phyloP scores from a whole-genome alignment of 192 early-diverging fungal genomes.

The Coemansia sp. region DNA sequence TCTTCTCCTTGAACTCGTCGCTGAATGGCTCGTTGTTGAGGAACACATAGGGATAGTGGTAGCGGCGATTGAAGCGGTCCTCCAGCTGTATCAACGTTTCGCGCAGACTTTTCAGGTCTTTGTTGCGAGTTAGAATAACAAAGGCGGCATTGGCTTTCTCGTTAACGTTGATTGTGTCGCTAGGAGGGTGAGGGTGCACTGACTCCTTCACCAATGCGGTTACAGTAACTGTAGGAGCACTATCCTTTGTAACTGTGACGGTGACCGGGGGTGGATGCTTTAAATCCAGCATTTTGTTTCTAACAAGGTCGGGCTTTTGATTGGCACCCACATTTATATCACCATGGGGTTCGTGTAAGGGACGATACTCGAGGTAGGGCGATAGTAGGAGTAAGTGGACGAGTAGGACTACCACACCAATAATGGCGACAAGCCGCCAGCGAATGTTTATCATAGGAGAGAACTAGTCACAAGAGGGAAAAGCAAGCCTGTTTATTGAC shows the following conservation, averaged over 20 bases:
- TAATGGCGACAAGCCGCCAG: slow-evolving; percentile 44
- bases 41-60: slow-evolving; percentile 81
- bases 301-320: background rate
- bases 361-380: slow-evolving; percentile 29
- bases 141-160: slow-evolving; percentile 56
- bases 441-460: slow-evolving; percentile 41
- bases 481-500: background rate
- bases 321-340: slow-evolving; percentile 6
- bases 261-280: slow-evolving; percentile 36
- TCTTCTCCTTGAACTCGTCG: slow-evolving; percentile 63
- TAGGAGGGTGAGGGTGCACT: background rate
- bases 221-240: slow-evolving; percentile 15
- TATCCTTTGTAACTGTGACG: slow-evolving; percentile 24
- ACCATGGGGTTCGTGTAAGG: background rate
- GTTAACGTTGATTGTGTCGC: background rate
- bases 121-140: slow-evolving; percentile 68
- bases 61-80: slow-evolving; percentile 72
- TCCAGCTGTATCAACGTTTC: slow-evolving; percentile 63
- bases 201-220: slow-evolving; percentile 26
- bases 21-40: slow-evolving; percentile 75
- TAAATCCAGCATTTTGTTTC: background rate
- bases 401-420: slow-evolving; percentile 31
- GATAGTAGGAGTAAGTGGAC: slow-evolving; percentile 42
- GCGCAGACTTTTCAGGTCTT: slow-evolving; percentile 60
- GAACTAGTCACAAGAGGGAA: background rate